Conservation (phyloP, 768 basidiomycete species). For the Hortiboletus campestris region DNA sequence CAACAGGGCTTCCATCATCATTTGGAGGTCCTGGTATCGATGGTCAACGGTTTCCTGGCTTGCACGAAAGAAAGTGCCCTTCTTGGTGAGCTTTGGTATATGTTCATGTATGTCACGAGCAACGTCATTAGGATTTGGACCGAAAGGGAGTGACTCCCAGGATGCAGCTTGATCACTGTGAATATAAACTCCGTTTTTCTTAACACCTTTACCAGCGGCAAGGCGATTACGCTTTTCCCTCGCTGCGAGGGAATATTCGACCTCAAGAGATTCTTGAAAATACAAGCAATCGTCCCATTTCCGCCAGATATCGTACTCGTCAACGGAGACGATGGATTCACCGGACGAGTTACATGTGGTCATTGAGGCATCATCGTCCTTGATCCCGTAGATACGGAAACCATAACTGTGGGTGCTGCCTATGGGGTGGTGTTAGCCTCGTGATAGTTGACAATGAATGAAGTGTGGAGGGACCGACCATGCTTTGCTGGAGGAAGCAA, state of each 20-base stretch:
- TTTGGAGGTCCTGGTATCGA: slow-evolving; percentile 57
- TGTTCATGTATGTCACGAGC: slow-evolving; percentile 65
- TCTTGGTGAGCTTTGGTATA: slow-evolving; percentile 68
- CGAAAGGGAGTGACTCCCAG: slow-evolving; percentile 82
- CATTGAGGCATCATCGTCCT: slow-evolving; percentile 31
- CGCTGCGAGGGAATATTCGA: slow-evolving; percentile 60
- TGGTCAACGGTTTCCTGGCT: slow-evolving; percentile 65
- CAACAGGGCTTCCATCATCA: slow-evolving; percentile 60
- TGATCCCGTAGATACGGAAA: slow-evolving; percentile 54
- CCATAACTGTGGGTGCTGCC: slow-evolving; percentile 58
- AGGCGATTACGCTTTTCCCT: slow-evolving; percentile 68
- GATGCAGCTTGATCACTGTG: slow-evolving; percentile 74
- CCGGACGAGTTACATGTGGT: slow-evolving; percentile 31
- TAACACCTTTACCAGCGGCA: slow-evolving; percentile 69
- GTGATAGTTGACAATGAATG: not conserved
- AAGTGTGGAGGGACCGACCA: slow-evolving; percentile 36
- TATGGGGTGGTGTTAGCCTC: slow-evolving; percentile 23
- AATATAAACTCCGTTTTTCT: slow-evolving; percentile 66
- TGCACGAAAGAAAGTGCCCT: slow-evolving; percentile 68
- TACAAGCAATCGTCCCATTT: slow-evolving; percentile 81
- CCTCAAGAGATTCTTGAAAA: slow-evolving; percentile 70
- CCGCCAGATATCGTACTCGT: slow-evolving; percentile 73
- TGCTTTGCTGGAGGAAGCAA: slow-evolving; percentile 58
- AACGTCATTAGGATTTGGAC: slow-evolving; percentile 74
- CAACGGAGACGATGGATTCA: slow-evolving; percentile 34